A percentile compares a stretch with the other conserved stretches of the same genome.
Evolutionary conservation across 306 rosid species (phyloP).

Genomic region (Parietaria judaica): DNA sequence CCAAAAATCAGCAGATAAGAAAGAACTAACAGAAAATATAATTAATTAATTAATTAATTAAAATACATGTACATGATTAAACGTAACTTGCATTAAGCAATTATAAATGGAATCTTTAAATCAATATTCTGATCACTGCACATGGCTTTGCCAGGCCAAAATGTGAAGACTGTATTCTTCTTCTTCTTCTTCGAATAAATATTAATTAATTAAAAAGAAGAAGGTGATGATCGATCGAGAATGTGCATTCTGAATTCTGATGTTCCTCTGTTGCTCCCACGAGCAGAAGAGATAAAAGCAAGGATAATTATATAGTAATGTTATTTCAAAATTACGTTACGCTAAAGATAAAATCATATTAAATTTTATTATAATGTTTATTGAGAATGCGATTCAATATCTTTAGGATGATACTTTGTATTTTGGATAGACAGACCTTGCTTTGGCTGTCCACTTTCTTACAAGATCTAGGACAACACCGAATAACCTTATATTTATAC

Average conservation of each 20-base stretch:
- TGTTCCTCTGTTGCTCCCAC: constrained; percentile 18
- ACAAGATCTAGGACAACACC: constrained; percentile 24
- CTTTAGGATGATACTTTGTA: constrained; percentile 2
- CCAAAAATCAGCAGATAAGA: constrained; percentile 19
- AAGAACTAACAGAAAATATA: not conserved
- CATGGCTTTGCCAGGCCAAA: constrained; percentile 40
- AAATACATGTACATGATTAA: too few relatives aligned
- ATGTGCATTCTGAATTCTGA: constrained; percentile 23
- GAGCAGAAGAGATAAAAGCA: constrained; percentile 4
- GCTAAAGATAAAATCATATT: too few relatives aligned
- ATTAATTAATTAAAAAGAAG: not conserved
- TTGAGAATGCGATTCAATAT: not conserved
- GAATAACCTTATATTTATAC: constrained; percentile 3
- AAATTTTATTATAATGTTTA: too few relatives aligned
- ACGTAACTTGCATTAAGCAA: not conserved
- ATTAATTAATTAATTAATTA: not conserved
- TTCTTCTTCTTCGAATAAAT: not conserved
- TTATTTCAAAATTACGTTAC: too few relatives aligned
- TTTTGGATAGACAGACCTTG: constrained; percentile 23
- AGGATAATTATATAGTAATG: not conserved
- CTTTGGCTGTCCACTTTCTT: constrained; percentile 26
- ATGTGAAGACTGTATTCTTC: constrained; percentile 16
- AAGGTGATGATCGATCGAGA: not conserved
- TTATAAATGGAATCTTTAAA: constrained; percentile 12
- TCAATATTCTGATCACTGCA: constrained; percentile 27